Conservation (phyloP, 495 filamentous ascomycete species). For the Penicillium macrosclerotiorum region DNA sequence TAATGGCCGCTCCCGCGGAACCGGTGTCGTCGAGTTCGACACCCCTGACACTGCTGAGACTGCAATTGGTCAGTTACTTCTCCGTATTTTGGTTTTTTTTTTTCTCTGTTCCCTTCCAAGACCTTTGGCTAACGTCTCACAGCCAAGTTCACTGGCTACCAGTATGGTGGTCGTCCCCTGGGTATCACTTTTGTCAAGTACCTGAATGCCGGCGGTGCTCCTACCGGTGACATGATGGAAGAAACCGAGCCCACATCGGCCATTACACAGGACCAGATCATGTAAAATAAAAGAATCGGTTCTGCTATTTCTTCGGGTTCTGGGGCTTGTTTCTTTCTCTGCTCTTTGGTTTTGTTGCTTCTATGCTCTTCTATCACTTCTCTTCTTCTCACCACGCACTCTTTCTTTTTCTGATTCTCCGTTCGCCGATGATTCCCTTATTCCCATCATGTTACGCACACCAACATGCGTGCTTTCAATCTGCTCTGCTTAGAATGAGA, state of each 20-base stretch:
- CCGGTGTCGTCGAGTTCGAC: conserved; percentile 93
- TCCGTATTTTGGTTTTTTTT: background rate
- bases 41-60: conserved; percentile 81
- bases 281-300: conserved; percentile 67
- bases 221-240: conserved; percentile 78
- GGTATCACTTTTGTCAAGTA: conserved; percentile 93
- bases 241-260: conserved; percentile 66
- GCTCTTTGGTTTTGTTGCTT: background rate
- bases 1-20: conserved; percentile 91
- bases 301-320: background rate
- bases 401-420: conserved; percentile 6
- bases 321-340: conserved; percentile 3
- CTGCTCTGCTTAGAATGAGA: conserved; percentile 11
- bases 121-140: too few species aligned
- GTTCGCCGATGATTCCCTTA: conserved; percentile 28
- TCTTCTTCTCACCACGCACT: conserved; percentile 6
- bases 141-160: conserved; percentile 96
- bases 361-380: background rate
- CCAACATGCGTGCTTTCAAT: background rate
- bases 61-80: conserved; percentile 65
- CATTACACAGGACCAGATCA: conserved; percentile 95
- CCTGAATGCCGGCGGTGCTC: conserved; percentile 57
- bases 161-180: conserved; percentile 93
- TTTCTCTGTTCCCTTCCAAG: background rate
- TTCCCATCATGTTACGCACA: conserved; percentile 15